These are phyloP conservation scores for Cadophora gregata DNA, from an alignment of 2,329 filamentous ascomycete species.

Conservation along the genomic window DNA sequence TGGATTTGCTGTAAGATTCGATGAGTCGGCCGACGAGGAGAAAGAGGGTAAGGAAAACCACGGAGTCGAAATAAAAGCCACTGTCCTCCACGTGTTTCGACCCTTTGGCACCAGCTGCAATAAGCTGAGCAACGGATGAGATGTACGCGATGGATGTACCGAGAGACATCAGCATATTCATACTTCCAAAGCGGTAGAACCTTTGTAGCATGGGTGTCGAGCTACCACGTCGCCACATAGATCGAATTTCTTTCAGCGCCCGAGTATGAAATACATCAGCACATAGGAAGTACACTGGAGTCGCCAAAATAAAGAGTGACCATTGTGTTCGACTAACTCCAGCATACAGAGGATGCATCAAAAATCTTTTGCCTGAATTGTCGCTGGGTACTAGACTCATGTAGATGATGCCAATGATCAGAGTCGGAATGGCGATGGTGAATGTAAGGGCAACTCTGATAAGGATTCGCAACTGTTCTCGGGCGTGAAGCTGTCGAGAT, in stretches of 20 bases:
- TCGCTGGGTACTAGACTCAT: conserved; percentile 77
- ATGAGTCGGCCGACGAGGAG: conserved; percentile 76
- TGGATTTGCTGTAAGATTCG: conserved; percentile 91
- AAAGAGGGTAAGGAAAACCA: conserved; percentile 90
- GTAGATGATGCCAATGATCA: conserved; percentile 87
- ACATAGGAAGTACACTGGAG: conserved; percentile 85
- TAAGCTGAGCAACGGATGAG: conserved; percentile 79
- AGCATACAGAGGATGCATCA: conserved; percentile 73
- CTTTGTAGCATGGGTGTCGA: conserved; percentile 73
- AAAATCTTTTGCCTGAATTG: conserved; percentile 63
- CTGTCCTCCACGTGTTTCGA: conserved; percentile 50
- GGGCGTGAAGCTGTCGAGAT: conserved; percentile 72
- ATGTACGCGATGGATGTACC: conserved; percentile 89
- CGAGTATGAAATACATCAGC: conserved; percentile 85
- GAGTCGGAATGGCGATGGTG: conserved; percentile 77
- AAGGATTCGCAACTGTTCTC: conserved; percentile 72
- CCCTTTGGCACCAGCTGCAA: conserved; percentile 58
- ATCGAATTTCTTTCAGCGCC: conserved; percentile 77
- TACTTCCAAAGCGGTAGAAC: conserved; percentile 93
- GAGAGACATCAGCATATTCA: conserved; percentile 92
- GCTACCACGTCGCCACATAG: conserved; percentile 79
- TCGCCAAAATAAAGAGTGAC: conserved; percentile 80
- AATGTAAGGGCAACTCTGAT: conserved; percentile 74
- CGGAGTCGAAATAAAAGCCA: conserved; percentile 85
- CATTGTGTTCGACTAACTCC: conserved; percentile 81